Evolutionary conservation across 345 rosid genomes (phyloP).

Genomic region (Kernera saxatilis): DNA sequence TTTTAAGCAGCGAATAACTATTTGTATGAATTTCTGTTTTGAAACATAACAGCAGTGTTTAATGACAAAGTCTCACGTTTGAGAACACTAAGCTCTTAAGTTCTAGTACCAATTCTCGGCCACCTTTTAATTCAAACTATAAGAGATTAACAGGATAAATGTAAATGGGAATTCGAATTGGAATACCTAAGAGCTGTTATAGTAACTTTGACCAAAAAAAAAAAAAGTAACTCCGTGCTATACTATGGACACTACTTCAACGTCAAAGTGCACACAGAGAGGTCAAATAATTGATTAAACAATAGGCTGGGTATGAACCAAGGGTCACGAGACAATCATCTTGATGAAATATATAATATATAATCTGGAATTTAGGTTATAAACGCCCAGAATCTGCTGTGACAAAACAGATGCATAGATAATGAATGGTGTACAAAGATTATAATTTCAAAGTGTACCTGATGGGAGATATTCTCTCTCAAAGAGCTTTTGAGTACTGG

Average conservation of each 20-base stretch:
- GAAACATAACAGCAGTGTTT: not conserved
- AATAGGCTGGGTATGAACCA: not conserved
- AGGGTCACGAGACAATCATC: not conserved
- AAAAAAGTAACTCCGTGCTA: no score
- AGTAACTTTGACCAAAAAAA: no score
- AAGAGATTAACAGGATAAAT: no score
- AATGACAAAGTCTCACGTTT: not conserved
- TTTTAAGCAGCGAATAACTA: not conserved
- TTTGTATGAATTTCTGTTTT: not conserved
- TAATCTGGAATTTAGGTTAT: not conserved
- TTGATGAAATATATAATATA: not conserved
- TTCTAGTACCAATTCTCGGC: no score
- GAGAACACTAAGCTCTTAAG: not conserved
- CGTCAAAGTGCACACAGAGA: not conserved
- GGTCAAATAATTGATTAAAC: not conserved
- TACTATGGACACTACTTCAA: not conserved
- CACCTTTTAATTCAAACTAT: no score
- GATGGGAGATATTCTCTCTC: slow-evolving; percentile 17
- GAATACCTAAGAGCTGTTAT: no score
- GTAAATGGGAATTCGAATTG: no score
- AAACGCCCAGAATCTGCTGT: not conserved
- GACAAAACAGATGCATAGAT: not conserved
- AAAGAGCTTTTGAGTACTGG: slow-evolving; percentile 13
- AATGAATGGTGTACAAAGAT: slow-evolving; percentile 3
- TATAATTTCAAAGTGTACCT: slow-evolving; percentile 5